A percentile compares a stretch with the other conserved stretches of the same genome.
These are phyloP conservation scores for Arthrocladium fulminans DNA, from an alignment of 2,329 filamentous ascomycete genomes.

Conservation along the genomic window DNA sequence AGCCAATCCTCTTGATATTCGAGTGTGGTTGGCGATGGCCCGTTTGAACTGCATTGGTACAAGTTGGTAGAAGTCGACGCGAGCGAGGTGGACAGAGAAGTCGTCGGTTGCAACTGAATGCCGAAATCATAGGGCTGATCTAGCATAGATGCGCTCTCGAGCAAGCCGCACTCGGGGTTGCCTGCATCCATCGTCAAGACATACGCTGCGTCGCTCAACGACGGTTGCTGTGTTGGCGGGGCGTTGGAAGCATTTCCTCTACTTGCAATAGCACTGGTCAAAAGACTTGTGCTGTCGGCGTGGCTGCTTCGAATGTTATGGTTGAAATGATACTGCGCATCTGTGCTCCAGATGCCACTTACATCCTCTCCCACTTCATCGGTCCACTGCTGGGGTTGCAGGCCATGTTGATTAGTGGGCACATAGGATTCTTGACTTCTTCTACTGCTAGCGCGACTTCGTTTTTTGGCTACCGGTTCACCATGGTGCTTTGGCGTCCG, in stretches of 20 bases:
- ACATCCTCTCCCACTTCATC: constrained; percentile 18
- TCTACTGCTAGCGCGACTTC: neutral
- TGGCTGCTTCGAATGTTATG: neutral
- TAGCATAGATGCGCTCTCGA: neutral
- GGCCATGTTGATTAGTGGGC: neutral
- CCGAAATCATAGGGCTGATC: neutral
- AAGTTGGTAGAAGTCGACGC: neutral
- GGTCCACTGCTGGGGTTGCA: constrained; percentile 15
- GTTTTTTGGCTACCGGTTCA: neutral
- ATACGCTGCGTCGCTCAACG: neutral
- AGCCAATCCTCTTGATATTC: constrained; percentile 26
- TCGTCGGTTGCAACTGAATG: neutral
- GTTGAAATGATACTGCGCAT: neutral
- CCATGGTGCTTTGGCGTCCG: neutral
- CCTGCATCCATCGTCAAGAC: neutral
- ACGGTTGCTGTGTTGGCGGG: neutral
- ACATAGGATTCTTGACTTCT: neutral
- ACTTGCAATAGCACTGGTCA: no score
- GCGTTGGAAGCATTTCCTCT: no score
- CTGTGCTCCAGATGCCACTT: neutral
- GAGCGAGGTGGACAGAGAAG: neutral
- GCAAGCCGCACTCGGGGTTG: neutral
- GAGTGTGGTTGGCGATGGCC: constrained; percentile 14
- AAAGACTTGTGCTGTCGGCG: no score
- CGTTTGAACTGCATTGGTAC: constrained; percentile 12